A percentile compares a stretch with the other conserved stretches of the same genome.
Conservation (phyloP, 345 rosid species). For the Pistacia integerrima region DNA sequence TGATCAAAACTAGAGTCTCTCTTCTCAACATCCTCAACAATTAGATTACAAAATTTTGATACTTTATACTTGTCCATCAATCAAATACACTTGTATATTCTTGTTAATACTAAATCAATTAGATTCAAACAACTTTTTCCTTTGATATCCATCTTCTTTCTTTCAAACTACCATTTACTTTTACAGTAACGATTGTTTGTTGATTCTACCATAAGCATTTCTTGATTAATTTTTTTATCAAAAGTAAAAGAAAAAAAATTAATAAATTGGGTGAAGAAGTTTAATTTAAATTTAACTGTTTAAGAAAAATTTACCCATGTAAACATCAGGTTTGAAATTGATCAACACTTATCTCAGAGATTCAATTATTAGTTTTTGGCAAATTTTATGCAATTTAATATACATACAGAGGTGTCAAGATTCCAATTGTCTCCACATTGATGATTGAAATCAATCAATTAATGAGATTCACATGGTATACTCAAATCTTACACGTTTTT, state of each 20-base stretch:
- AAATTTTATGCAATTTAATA: no score
- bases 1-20: conserved; percentile 47
- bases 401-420: conserved; percentile 17
- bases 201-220: no score
- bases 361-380: no score
- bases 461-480: neutral
- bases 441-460: neutral
- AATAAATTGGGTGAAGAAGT: no score
- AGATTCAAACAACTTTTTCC: neutral
- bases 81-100: neutral
- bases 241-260: no score
- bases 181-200: neutral
- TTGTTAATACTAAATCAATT: neutral
- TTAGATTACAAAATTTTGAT: neutral
- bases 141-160: no score
- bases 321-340: no score
- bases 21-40: conserved; percentile 43
- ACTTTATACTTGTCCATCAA: neutral
- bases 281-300: no score
- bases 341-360: no score
- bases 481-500: neutral
- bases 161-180: neutral
- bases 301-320: no score
- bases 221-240: no score
- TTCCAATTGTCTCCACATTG: conserved; percentile 17